A percentile compares a stretch with the other conserved stretches of the same genome.
Evolutionary conservation across 495 filamentous ascomycete species (phyloP).

Genomic region (Lindgomyces ingoldianus): DNA sequence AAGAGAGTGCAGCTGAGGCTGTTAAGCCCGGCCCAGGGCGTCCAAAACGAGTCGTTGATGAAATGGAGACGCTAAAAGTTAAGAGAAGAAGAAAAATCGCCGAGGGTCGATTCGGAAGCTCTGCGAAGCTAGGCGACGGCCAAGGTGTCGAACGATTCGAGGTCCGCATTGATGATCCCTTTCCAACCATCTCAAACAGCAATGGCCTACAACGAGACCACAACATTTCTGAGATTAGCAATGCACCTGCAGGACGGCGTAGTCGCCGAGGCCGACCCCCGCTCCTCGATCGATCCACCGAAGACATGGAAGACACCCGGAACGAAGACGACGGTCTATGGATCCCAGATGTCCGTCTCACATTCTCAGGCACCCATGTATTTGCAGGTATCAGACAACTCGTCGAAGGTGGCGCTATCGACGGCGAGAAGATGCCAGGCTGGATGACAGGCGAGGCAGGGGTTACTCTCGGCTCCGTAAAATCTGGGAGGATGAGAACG

Average conservation of each 20-base stretch:
- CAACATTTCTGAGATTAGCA: conserved; percentile 33
- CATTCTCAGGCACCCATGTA: conserved; percentile 74
- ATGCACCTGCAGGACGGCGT: neutral
- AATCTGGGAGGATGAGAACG: conserved; percentile 54
- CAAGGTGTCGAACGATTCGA: conserved; percentile 62
- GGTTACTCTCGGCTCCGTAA: conserved; percentile 69
- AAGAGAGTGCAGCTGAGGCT: conserved; percentile 30
- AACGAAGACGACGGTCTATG: conserved; percentile 42
- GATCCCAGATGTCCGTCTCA: conserved; percentile 61
- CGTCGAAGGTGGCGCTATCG: conserved; percentile 70
- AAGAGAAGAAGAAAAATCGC: conserved; percentile 24
- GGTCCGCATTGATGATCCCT: conserved; percentile 44
- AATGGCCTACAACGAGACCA: neutral
- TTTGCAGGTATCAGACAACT: conserved; percentile 76
- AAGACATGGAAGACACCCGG: conserved; percentile 22
- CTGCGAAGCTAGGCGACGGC: conserved; percentile 53
- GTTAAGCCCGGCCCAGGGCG: conserved; percentile 40
- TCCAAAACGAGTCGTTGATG: conserved; percentile 42
- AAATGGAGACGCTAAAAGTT: conserved; percentile 43
- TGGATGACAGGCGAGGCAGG: conserved; percentile 91
- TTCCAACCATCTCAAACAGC: conserved; percentile 3
- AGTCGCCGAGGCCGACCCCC: conserved; percentile 21
- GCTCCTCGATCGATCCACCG: conserved; percentile 17
- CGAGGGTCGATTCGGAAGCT: conserved; percentile 55
- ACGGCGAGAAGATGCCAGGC: conserved; percentile 76